Base-by-base conservation (phyloP, 768 basidiomycete genomes). In the Boletus eberwhitei region DNA sequence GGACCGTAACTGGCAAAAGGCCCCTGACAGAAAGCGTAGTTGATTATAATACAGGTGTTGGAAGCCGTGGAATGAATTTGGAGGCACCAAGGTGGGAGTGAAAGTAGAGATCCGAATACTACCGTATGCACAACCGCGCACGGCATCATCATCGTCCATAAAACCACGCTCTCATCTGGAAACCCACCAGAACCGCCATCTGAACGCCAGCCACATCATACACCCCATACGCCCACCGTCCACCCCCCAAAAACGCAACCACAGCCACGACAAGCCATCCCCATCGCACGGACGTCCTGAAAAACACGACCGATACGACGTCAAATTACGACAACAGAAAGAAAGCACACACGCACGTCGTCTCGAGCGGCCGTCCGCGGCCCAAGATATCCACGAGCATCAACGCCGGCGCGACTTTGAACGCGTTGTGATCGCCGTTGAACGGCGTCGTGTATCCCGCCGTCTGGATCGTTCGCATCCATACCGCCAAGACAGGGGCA, bases 401-500 rank as follows among this genome's bases (percentile, higher is more conserved):
- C 13, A 90, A 70, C 65, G 83, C 85, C 7, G 87, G 88, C 1
- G 78, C 78, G 24, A 84, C 81, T 44, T 81, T 81, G 41, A 86
- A 60, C 57, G 87, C 79, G 64, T 82, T 80, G 64, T 93, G 91
- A 66, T 95, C 93, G 0, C 88, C 86, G 40, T 85, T 80, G 68
- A 93, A 95, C 3, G 89, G 89, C 6, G 86, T 85, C 8, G 81
- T 86, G 56, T 84, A 80, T 1, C 90, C 89, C 11, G 91, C 88
- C 1, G 89, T 89, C 36, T 82, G 78, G 12, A 96, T 73, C 37
- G 93, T 95, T 47, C 93, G 82, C 3, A 87, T 87, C 95, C 95
- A 98, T 3, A 96, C 93, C 2, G 82, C 86, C 24, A 98, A 75
- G 7, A 88, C 86, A 0, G 91, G 87, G 3, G 84, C 87, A 7